Percentiles rank a stretch among this genome's conserved stretches.
These are phyloP conservation scores for Penicillium paxilli DNA, from an alignment of 495 filamentous ascomycete genomes.

Conservation along the genomic window DNA sequence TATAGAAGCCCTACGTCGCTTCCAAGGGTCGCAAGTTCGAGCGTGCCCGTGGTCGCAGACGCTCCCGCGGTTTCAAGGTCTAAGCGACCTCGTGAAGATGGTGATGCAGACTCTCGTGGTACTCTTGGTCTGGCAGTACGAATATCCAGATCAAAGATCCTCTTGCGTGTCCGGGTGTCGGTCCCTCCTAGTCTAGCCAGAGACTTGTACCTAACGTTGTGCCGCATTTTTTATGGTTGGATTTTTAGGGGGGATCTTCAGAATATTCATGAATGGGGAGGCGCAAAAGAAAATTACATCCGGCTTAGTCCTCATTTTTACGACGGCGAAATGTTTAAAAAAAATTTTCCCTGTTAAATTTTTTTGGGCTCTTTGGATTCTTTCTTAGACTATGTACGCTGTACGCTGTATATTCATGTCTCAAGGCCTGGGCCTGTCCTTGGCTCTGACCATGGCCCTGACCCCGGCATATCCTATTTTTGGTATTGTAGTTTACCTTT, in stretches of 20 bases:
- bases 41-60: conserved; percentile 93
- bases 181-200: conserved; percentile 19
- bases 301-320: conserved; percentile 34
- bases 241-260: conserved; percentile 20
- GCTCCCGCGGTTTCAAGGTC: conserved; percentile 98
- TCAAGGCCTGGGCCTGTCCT: too few relatives aligned
- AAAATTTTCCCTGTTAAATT: conserved; percentile 21
- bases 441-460: too few relatives aligned
- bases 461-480: too few relatives aligned
- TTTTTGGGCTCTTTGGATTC: not conserved
- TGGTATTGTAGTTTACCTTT: too few relatives aligned
- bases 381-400: conserved; percentile 5
- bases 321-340: conserved; percentile 27
- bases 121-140: conserved; percentile 9
- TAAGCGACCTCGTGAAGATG: conserved; percentile 46
- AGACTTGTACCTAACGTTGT: conserved; percentile 28
- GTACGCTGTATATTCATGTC: too few relatives aligned
- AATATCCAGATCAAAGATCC: conserved; percentile 9
- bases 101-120: conserved; percentile 9
- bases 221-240: conserved; percentile 23
- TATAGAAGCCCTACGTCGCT: conserved; percentile 88
- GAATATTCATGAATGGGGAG: conserved; percentile 25
- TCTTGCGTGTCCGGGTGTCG: conserved; percentile 14
- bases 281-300: conserved; percentile 35
- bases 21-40: conserved; percentile 99